Evolutionary conservation across 2,329 filamentous ascomycete genomes (phyloP).

Genomic region (Microascus cirrosus): DNA sequence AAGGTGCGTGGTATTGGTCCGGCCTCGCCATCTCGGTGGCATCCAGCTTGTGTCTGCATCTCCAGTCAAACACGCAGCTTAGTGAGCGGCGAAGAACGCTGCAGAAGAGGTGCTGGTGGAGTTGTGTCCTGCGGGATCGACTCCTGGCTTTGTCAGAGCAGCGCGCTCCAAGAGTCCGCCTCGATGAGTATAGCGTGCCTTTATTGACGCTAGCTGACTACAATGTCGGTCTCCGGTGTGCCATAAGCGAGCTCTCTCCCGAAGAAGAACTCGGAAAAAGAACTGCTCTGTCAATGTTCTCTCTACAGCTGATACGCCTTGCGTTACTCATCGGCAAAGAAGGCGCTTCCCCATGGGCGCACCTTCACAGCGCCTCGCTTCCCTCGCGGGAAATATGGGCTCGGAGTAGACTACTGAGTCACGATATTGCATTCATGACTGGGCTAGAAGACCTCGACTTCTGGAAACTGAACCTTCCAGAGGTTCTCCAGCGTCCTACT

Average conservation of each 20-base stretch:
- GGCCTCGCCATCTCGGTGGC: constrained; percentile 55
- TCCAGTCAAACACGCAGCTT: neutral
- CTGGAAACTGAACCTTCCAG: neutral
- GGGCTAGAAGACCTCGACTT: neutral
- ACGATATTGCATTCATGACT: neutral
- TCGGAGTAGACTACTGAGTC: neutral
- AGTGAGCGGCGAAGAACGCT: neutral
- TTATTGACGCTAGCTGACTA: neutral
- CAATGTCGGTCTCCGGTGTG: neutral
- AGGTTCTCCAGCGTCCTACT: neutral
- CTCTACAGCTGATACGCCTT: neutral
- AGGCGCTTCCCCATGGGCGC: neutral
- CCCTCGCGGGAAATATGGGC: neutral
- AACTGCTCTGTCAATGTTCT: neutral
- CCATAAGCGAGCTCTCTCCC: neutral
- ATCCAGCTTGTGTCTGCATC: neutral
- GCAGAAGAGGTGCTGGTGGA: neutral
- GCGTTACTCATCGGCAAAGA: neutral
- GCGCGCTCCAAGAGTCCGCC: neutral
- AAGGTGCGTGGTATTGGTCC: constrained; percentile 65
- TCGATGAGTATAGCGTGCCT: neutral
- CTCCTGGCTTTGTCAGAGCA: neutral
- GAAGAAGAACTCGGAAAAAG: neutral
- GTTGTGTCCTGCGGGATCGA: neutral
- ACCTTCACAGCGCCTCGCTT: neutral